A percentile compares a stretch with the other conserved stretches of the same genome.
Conservation (phyloP, 2,329 filamentous ascomycete species). For the Penicillium brevicompactum region DNA sequence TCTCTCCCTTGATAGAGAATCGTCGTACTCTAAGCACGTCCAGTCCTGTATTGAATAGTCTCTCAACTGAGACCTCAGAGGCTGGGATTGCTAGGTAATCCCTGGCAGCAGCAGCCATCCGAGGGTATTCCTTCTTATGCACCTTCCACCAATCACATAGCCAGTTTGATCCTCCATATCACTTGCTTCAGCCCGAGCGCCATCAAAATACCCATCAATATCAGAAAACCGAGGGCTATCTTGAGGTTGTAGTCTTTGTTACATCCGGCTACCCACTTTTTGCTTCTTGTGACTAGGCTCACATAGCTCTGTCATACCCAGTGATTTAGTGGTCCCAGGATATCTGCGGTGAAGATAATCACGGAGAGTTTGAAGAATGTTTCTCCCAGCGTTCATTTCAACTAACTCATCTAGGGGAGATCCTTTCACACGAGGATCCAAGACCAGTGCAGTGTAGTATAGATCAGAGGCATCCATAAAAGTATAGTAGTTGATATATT, state of each 20-base stretch:
- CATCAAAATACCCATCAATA: conserved; percentile 5
- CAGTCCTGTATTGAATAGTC: conserved; percentile 11
- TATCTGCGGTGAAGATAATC: not conserved
- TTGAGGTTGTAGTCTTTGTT: not conserved
- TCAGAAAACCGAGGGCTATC: not conserved
- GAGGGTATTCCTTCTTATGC: not conserved
- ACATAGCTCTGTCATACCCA: not conserved
- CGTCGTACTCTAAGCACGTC: conserved; percentile 15
- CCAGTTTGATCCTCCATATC: conserved; percentile 10
- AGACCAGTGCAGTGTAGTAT: not conserved
- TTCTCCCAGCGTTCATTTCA: not conserved
- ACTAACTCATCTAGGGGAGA: too few species aligned
- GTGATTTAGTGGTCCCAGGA: too few species aligned
- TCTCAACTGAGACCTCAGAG: conserved; percentile 14
- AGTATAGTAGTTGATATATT: not conserved
- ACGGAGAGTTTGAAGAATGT: not conserved
- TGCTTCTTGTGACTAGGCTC: not conserved
- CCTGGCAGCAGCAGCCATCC: conserved; percentile 5
- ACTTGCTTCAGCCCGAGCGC: conserved; percentile 6
- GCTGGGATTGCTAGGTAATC: conserved; percentile 16
- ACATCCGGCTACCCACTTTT: not conserved
- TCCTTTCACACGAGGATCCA: not conserved
- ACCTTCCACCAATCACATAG: conserved; percentile 1
- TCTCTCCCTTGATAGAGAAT: conserved; percentile 13
- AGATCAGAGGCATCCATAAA: not conserved